Conservation (phyloP, 2,329 filamentous ascomycete species). For the Exophiala bonariae region DNA sequence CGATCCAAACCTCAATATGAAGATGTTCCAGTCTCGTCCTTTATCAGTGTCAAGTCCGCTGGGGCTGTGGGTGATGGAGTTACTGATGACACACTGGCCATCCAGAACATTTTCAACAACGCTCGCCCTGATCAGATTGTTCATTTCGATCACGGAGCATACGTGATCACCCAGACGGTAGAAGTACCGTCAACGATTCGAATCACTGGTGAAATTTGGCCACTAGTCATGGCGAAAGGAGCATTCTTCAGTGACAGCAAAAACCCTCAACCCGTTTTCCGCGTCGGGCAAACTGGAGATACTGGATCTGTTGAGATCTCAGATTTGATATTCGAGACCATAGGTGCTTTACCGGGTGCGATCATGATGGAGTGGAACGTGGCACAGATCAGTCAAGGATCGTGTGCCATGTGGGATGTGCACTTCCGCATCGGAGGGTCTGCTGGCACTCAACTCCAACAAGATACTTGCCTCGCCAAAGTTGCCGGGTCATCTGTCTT, state of each 20-base stretch:
- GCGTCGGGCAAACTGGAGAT: slow-evolving; percentile 76
- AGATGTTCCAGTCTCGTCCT: slow-evolving; percentile 62
- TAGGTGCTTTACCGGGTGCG: slow-evolving; percentile 79
- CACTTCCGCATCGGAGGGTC: slow-evolving; percentile 90
- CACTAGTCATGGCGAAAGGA: slow-evolving; percentile 82
- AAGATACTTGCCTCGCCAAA: slow-evolving; percentile 75
- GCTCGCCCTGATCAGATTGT: slow-evolving; percentile 61
- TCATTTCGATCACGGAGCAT: slow-evolving; percentile 66
- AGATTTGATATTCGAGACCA: slow-evolving; percentile 82
- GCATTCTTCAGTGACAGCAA: slow-evolving; percentile 69
- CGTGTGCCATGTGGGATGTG: slow-evolving; percentile 88
- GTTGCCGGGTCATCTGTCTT: slow-evolving; percentile 59
- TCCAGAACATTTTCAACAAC: slow-evolving; percentile 75
- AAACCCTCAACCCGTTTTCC: slow-evolving; percentile 81
- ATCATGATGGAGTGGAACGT: slow-evolving; percentile 93
- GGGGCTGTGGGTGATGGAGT: slow-evolving; percentile 86
- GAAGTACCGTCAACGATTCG: slow-evolving; percentile 71
- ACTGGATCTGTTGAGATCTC: slow-evolving; percentile 81
- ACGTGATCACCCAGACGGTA: slow-evolving; percentile 61
- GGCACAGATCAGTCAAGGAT: slow-evolving; percentile 61
- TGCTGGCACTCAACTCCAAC: slow-evolving; percentile 79
- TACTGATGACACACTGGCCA: slow-evolving; percentile 82
- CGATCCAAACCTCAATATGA: slow-evolving; percentile 89
- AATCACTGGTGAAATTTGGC: slow-evolving; percentile 90
- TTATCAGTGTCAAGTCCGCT: slow-evolving; percentile 77